Conservation (phyloP, 441 rosid species). For the Eutrema salsugineum region DNA sequence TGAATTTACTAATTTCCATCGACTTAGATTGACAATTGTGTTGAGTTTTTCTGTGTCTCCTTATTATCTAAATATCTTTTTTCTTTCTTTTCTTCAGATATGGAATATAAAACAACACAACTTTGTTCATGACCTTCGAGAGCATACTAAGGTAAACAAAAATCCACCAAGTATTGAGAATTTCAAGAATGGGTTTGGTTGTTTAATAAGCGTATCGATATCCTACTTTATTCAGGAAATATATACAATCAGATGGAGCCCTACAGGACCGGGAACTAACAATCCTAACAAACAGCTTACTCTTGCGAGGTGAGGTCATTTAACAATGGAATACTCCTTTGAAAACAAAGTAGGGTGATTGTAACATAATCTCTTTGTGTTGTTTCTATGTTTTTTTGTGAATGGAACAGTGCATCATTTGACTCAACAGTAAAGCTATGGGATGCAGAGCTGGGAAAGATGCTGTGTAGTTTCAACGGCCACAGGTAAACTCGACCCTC, state of each 20-base stretch:
- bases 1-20: neutral
- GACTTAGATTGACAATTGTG: neutral
- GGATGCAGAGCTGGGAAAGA: conserved; percentile 93
- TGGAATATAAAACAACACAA: conserved; percentile 86
- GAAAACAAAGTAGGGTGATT: neutral
- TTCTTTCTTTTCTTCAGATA: conserved; percentile 50
- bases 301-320: conserved; percentile 67
- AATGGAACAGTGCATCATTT: conserved; percentile 80
- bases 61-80: neutral
- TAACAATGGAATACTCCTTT: neutral
- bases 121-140: conserved; percentile 84
- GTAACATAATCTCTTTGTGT: neutral
- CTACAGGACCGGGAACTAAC: conserved; percentile 88
- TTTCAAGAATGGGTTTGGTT: neutral
- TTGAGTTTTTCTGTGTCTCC: neutral
- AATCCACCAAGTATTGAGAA: neutral
- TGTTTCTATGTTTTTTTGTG: neutral
- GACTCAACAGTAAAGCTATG: conserved; percentile 96
- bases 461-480: conserved; percentile 81
- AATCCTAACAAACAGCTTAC: conserved; percentile 88
- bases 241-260: conserved; percentile 98
- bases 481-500: conserved; percentile 55
- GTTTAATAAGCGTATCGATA: neutral
- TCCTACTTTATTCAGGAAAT: conserved; percentile 59
- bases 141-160: conserved; percentile 68